Evolutionary conservation across 2,329 filamentous ascomycete genomes (phyloP), one percentile per base, ranked within the genome.

Genomic region (Penicillium sp.): DNA sequence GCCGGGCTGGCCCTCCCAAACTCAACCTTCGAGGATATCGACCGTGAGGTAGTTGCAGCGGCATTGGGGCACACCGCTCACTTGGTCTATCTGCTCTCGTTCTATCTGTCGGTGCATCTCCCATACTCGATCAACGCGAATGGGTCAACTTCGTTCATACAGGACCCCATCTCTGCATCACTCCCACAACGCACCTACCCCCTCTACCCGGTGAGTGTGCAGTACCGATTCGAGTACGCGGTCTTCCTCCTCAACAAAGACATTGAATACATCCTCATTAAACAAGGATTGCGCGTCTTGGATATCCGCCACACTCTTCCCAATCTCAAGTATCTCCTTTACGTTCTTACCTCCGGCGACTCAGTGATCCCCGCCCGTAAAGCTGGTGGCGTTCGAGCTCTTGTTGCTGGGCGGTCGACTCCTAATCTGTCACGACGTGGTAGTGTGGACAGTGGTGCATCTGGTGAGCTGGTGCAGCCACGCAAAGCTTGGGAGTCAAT

Each of bases 181-280:
- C 76, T 79, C 63, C 71, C 84, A 55, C 83, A 87, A 45, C 81
- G 87, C 53, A 87, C 86, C 6, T 99, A 96, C 67, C 94, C 94
- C 0, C 82, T 99, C 0, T 93, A 93, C 74, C 75, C 89, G 78
- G 82, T 84, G 69, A 83, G 85, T 2, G 86, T 91, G 0, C 86
- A 92, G 45, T 97, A 93, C 78, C 87, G 93, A 2, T 97, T 97
- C 74, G 93, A 97, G 68, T 99, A 97, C 73, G 94, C 83, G 12
- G 94, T 96, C 71, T 99, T 97, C 68, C 79, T 97, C n/a, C 82
- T 99, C 15, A 97, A 97, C 78, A 97, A 97, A 76, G 81, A 97
- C 70, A 93, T 99, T 55, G 93, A 97, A 66, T 80, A 87, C 48
- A 71, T 89, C 12, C 78, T 86, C 66, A 83, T 81, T 59, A 77